Evolutionary conservation across 805 yeast species (phyloP).

Genomic region (Zygosaccharomyces siamensis): DNA sequence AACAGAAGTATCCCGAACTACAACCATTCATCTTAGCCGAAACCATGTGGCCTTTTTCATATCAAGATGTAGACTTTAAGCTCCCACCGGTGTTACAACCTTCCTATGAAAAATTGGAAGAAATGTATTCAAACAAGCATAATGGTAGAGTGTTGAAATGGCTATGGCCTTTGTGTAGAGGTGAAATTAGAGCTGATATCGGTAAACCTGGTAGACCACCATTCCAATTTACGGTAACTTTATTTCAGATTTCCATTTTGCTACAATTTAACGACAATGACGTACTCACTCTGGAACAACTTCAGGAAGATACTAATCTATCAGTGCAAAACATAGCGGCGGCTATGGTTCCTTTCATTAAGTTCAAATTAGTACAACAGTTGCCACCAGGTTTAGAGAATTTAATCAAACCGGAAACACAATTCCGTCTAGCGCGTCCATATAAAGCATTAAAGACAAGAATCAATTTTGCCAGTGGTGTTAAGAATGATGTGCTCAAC

Average conservation of each 20-base stretch:
- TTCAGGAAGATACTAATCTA: conserved; percentile 64
- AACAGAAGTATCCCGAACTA: conserved; percentile 43
- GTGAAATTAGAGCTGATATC: conserved; percentile 83
- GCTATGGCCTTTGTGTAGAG: conserved; percentile 93
- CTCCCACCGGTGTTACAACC: conserved; percentile 65
- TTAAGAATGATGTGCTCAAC: conserved; percentile 38
- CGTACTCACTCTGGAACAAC: conserved; percentile 46
- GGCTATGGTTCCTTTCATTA: conserved; percentile 74
- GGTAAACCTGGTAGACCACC: conserved; percentile 79
- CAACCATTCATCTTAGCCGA: conserved; percentile 78
- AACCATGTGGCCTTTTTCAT: conserved; percentile 76
- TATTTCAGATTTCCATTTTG: conserved; percentile 82
- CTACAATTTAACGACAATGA: conserved; percentile 64
- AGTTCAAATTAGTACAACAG: conserved; percentile 68
- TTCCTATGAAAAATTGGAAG: conserved; percentile 62
- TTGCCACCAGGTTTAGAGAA: conserved; percentile 57
- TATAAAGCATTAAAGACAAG: conserved; percentile 80
- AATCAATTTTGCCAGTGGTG: conserved; percentile 68
- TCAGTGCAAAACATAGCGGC: conserved; percentile 62
- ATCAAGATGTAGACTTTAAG: conserved; percentile 41
- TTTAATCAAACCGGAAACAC: conserved; percentile 48
- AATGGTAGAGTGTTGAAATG: conserved; percentile 86
- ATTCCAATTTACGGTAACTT: conserved; percentile 71
- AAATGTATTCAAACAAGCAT: conserved; percentile 69
- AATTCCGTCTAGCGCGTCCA: conserved; percentile 67